Conservation (phyloP, 441 rosid species). For the Populus trichocarpa region DNA sequence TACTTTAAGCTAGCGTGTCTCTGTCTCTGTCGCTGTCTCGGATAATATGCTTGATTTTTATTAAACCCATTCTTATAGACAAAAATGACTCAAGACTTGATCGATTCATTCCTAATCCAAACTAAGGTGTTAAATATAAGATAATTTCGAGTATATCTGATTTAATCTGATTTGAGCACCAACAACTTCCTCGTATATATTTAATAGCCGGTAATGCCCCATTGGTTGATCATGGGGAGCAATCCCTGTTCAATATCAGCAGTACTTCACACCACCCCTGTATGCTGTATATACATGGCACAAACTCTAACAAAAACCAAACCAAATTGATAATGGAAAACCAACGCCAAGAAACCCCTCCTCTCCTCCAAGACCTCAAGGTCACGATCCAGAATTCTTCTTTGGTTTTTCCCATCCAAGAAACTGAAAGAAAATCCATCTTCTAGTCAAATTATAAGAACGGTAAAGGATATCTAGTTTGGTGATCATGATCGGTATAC, state of each 20-base stretch:
- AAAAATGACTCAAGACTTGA: not conserved
- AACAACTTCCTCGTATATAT: too few relatives aligned
- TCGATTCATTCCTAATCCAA: too few relatives aligned
- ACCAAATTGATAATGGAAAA: slow-evolving; percentile 29
- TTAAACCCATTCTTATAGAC: not conserved
- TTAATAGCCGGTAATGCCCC: too few relatives aligned
- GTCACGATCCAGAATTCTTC: slow-evolving; percentile 38
- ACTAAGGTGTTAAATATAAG: not conserved
- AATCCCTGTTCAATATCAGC: too few relatives aligned
- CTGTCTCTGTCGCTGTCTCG: not conserved
- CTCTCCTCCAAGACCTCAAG: slow-evolving; percentile 47
- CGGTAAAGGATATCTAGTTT: too few relatives aligned
- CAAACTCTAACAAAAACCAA: not conserved
- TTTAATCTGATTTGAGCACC: too few relatives aligned
- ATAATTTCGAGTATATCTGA: too few relatives aligned
- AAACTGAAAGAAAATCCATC: slow-evolving; percentile 32
- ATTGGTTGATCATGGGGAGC: too few relatives aligned
- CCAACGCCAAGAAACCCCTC: slow-evolving; percentile 22
- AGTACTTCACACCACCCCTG: too few relatives aligned
- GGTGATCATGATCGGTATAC: too few relatives aligned
- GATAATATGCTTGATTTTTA: not conserved
- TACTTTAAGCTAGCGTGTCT: not conserved
- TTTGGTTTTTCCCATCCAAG: slow-evolving; percentile 43
- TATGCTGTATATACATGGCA: not conserved
- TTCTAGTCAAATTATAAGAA: slow-evolving; percentile 49